Percentiles rank a stretch among this genome's conserved stretches.
Conservation (phyloP, 108 stramenopile genomes). For the Bacterosira constricta region DNA sequence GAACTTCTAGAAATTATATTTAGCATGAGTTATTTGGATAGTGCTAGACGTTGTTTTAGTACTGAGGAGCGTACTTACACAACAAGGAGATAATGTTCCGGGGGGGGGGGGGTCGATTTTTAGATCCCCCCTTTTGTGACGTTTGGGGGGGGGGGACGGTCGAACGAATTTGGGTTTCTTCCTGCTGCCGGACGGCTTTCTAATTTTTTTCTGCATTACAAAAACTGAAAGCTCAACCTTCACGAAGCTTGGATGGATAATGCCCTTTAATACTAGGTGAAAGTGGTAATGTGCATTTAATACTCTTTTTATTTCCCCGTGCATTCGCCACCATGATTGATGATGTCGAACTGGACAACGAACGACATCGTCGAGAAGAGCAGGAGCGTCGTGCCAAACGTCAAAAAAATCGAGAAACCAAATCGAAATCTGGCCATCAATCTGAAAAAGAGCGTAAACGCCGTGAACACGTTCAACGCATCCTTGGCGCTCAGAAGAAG, state of each 20-base stretch:
- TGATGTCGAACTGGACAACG: conserved; percentile 63
- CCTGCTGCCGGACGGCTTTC: no score
- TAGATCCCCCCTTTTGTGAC: background rate
- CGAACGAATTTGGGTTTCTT: no score
- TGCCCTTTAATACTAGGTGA: no score
- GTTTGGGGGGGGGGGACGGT: background rate
- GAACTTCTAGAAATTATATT: background rate
- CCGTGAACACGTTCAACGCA: conserved; percentile 68
- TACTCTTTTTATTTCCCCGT: no score
- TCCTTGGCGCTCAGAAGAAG: conserved; percentile 46
- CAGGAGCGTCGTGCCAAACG: conserved; percentile 80
- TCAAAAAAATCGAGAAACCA: conserved; percentile 60
- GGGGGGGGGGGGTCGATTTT: background rate
- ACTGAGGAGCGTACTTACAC: background rate
- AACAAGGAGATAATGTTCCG: background rate
- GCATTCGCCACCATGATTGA: no score
- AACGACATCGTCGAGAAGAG: conserved; percentile 71
- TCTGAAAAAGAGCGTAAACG: conserved; percentile 76
- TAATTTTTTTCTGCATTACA: no score
- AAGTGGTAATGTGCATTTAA: no score
- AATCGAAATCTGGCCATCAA: conserved; percentile 61
- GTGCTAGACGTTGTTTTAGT: background rate
- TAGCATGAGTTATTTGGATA: background rate
- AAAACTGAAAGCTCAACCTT: no score
- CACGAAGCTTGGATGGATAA: no score